Evolutionary conservation across 2,329 filamentous ascomycete species (phyloP), one percentile per base, ranked within the genome.

Genomic region (Lachnellula arida): DNA sequence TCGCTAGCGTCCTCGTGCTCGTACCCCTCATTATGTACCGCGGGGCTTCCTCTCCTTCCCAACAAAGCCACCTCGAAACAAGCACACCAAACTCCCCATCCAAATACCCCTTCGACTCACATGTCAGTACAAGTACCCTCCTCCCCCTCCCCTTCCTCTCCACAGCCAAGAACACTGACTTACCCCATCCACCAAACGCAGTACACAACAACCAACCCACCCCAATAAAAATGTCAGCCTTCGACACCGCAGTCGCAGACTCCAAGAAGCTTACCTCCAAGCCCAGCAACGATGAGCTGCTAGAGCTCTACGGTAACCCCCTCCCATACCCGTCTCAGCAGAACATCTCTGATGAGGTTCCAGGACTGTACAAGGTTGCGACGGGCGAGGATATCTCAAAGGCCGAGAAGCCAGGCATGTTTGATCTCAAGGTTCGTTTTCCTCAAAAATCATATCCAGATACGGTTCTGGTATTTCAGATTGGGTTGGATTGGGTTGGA

Each of bases 261-360:
- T 84, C 81, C 74, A 83, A 82, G 74, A 86, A 87, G 79, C 78
- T 89, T 62, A 81, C 81, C 64, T 71, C 75, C 63, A 86, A 86
- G 80, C 86, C 86, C 52, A 70, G 63, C 68, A 81, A 83, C 74
- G 78, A 83, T 19, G 81, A 89, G 62, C 77, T 88, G 48, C 82
- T 91, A n/a, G 50, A 62, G 46, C 59, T 70, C 34, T 70, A 65
- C 58, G 63, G 61, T 70, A 51, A 5, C 28, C 19, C 15, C 40
- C 28, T n/a, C 46, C n/a, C 25, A 52, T 19, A 44, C 15, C 22
- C n/a, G 5, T 43, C 11, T 19, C 6, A 9, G 1, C 22, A 25
- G 11, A 15, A 19, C 23, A 3, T 25, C 25, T 5, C 19, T 46
- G 42, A 48, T 19, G 28, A 8, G 15, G 9, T 42, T 51, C 47